Percentiles rank a stretch among this genome's conserved stretches.
phyloP scores from a whole-genome alignment of 1,284 basidiomycete genomes.

The Xerocomus minutiporus region DNA sequence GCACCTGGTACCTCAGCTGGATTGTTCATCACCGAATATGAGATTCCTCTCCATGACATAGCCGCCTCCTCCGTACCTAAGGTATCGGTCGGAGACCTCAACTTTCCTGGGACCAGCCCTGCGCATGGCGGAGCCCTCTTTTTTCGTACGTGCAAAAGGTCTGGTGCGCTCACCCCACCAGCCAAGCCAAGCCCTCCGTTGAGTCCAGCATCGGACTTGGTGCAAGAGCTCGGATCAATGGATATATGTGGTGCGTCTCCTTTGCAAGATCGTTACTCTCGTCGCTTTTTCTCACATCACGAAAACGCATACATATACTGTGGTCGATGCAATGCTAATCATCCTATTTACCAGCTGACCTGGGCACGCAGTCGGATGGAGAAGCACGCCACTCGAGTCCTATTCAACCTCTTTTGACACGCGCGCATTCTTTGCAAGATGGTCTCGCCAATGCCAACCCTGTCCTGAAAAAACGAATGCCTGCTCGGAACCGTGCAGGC shows the following conservation, averaged over 20 bases:
- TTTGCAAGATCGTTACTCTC: neutral
- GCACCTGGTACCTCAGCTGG: neutral
- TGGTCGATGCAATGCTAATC: neutral
- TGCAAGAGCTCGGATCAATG: slow-evolving; percentile 22
- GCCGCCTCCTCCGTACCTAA: neutral
- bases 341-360: slow-evolving; percentile 9
- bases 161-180: neutral
- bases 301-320: neutral
- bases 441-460: neutral
- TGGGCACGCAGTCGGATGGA: slow-evolving; percentile 10
- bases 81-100: slow-evolving; percentile 5
- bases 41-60: slow-evolving; percentile 9
- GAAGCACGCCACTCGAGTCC: neutral
- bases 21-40: slow-evolving; percentile 19
- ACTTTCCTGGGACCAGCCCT: slow-evolving; percentile 19
- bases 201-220: slow-evolving; percentile 20
- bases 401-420: slow-evolving; percentile 1
- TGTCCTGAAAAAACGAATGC: slow-evolving; percentile 9
- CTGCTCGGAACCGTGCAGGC: slow-evolving; percentile 24
- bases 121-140: neutral
- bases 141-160: neutral
- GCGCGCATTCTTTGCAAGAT: slow-evolving; percentile 15
- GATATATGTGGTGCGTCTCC: slow-evolving; percentile 26
- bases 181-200: slow-evolving; percentile 7
- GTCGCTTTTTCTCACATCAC: neutral